Conservation (phyloP, 1,284 basidiomycete genomes). For the Rhodotorula mucilaginosa region DNA sequence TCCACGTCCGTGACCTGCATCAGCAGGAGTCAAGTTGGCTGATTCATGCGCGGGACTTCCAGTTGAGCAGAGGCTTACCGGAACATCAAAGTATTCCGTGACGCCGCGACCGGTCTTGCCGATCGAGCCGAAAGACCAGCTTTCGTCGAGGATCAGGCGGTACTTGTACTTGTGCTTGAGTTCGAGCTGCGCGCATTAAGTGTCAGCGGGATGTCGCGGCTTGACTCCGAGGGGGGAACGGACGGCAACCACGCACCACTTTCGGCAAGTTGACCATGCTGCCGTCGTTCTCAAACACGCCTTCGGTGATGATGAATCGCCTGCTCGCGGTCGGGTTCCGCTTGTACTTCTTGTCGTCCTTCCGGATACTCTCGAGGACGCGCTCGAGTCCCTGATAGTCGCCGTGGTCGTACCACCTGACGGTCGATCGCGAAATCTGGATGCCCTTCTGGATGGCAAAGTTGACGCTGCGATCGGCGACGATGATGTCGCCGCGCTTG, state of each 20-base stretch:
- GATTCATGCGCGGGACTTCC: neutral
- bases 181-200: slow-evolving; percentile 63
- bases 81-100: slow-evolving; percentile 88
- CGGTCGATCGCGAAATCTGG: slow-evolving; percentile 86
- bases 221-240: no score
- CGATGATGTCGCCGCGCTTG: slow-evolving; percentile 96
- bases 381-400: slow-evolving; percentile 87
- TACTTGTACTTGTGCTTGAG: slow-evolving; percentile 95
- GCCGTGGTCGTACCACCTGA: slow-evolving; percentile 96
- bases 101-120: slow-evolving; percentile 90
- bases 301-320: slow-evolving; percentile 95
- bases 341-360: slow-evolving; percentile 79
- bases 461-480: slow-evolving; percentile 92
- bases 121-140: slow-evolving; percentile 85
- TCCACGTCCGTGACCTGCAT: slow-evolving; percentile 56
- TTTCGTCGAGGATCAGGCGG: slow-evolving; percentile 90
- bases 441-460: slow-evolving; percentile 98
- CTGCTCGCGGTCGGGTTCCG: slow-evolving; percentile 68
- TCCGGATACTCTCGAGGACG: slow-evolving; percentile 76
- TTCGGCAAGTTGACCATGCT: slow-evolving; percentile 85
- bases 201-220: neutral
- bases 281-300: slow-evolving; percentile 93
- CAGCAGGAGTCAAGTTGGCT: neutral
- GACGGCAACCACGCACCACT: slow-evolving; percentile 60
- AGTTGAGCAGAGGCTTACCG: slow-evolving; percentile 56